Percentiles rank a stretch among this genome's conserved stretches.
phyloP scores from a whole-genome alignment of 768 basidiomycete species.

The Phanerodontia chrysosporium region DNA sequence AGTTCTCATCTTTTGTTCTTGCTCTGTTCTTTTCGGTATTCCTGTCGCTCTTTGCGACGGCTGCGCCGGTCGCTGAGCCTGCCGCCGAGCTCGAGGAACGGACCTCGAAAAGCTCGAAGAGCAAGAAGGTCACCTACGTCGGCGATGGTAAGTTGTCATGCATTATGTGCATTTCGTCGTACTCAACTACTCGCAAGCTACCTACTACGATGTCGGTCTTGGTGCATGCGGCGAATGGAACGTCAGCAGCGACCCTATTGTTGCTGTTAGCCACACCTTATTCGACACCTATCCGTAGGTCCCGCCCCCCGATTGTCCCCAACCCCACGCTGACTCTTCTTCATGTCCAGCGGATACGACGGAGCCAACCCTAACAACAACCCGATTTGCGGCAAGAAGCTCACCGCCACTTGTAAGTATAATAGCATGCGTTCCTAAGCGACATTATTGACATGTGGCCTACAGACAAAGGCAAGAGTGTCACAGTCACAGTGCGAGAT shows the following conservation, averaged over 20 bases:
- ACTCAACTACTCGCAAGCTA: slow-evolving; percentile 43
- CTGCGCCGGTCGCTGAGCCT: neutral
- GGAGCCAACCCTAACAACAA: slow-evolving; percentile 68
- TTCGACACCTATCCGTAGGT: slow-evolving; percentile 58
- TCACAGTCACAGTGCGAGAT: slow-evolving; percentile 53
- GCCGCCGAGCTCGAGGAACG: neutral
- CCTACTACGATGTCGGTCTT: slow-evolving; percentile 53
- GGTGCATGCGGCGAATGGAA: slow-evolving; percentile 63
- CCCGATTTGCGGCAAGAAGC: slow-evolving; percentile 57
- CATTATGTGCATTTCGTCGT: neutral
- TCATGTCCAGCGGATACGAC: slow-evolving; percentile 43
- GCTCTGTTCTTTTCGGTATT: neutral
- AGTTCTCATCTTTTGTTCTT: neutral
- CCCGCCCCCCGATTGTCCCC: neutral
- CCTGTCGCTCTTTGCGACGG: neutral
- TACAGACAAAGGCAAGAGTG: slow-evolving; percentile 47
- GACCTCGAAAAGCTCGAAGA: slow-evolving; percentile 4
- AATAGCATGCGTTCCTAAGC: neutral
- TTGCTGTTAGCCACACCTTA: slow-evolving; percentile 55
- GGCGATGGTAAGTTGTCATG: slow-evolving; percentile 42
- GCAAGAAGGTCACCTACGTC: slow-evolving; percentile 40
- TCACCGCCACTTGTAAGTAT: slow-evolving; percentile 45
- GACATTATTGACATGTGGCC: slow-evolving; percentile 2
- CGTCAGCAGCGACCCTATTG: slow-evolving; percentile 44
- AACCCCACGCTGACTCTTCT: neutral